Percentiles rank a stretch among this genome's conserved stretches.
These are phyloP conservation scores for Pythium pyrilobum DNA, from an alignment of 352 stramenopile genomes.

Conservation along the genomic window DNA sequence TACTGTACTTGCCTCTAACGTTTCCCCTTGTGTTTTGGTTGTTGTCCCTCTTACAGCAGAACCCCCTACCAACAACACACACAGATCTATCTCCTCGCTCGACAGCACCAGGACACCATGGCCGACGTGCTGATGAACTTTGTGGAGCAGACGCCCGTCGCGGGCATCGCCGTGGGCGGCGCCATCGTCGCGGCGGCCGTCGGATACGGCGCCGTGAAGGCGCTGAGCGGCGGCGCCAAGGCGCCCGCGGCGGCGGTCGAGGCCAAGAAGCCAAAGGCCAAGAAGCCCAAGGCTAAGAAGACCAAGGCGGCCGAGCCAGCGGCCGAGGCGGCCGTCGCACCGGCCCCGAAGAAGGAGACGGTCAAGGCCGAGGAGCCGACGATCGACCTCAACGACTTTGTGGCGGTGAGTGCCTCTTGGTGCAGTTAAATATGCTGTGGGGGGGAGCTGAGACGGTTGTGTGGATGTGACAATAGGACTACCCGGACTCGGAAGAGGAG, in stretches of 20 bases:
- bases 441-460: too few species aligned
- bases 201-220: slow-evolving; percentile 65
- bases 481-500: slow-evolving; percentile 79
- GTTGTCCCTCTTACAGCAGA: slow-evolving; percentile 8
- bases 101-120: slow-evolving; percentile 24
- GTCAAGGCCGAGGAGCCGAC: slow-evolving; percentile 24
- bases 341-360: slow-evolving; percentile 43
- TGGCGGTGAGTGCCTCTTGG: slow-evolving; percentile 25
- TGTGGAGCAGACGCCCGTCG: slow-evolving; percentile 55
- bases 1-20: too few species aligned
- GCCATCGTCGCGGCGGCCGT: slow-evolving; percentile 63
- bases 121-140: slow-evolving; percentile 58
- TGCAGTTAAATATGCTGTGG: too few species aligned
- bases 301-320: slow-evolving; percentile 9
- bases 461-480: slow-evolving; percentile 25
- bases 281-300: slow-evolving; percentile 59
- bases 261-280: slow-evolving; percentile 46
- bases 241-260: slow-evolving; percentile 10
- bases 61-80: slow-evolving; percentile 4
- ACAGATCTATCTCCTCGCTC: neutral
- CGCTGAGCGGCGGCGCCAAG: slow-evolving; percentile 36
- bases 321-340: slow-evolving; percentile 5
- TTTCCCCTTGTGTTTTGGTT: neutral
- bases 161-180: slow-evolving; percentile 60
- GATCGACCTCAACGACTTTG: slow-evolving; percentile 73